phyloP scores from a whole-genome alignment of 1,284 basidiomycete species.

The Ustilago shanxiensis region DNA sequence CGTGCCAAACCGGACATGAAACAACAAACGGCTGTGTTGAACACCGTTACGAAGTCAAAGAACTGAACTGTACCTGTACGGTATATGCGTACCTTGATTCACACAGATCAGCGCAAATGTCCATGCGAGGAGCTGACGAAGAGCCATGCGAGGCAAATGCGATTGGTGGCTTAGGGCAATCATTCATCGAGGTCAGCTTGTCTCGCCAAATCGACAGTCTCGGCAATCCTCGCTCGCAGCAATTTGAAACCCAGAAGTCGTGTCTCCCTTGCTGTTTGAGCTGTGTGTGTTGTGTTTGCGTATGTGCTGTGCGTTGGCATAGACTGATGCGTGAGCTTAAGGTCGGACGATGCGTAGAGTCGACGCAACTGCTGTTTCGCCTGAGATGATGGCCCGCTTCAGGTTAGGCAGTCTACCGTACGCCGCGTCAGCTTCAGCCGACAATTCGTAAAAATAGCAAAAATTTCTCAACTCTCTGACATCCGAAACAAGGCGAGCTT shows the following conservation, averaged over 20 bases:
- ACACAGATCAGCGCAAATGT: slow-evolving; percentile 1
- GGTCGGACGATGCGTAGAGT: no score
- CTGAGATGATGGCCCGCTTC: no score
- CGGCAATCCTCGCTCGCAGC: slow-evolving; percentile 9
- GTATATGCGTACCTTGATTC: background rate
- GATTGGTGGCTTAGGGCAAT: background rate
- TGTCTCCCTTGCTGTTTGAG: background rate
- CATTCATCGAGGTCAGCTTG: slow-evolving; percentile 1
- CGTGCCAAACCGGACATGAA: slow-evolving; percentile 1
- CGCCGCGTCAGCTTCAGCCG: no score
- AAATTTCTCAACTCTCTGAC: slow-evolving; percentile 7
- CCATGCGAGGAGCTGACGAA: no score
- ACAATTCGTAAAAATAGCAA: no score
- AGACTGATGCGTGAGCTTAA: no score
- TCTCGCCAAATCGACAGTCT: slow-evolving; percentile 9
- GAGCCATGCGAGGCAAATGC: background rate
- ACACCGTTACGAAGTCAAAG: no score
- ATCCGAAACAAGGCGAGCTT: slow-evolving; percentile 3
- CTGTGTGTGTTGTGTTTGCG: background rate
- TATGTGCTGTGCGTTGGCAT: no score
- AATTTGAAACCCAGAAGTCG: slow-evolving; percentile 11
- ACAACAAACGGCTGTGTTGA: background rate
- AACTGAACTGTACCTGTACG: no score
- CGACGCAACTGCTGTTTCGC: background rate
- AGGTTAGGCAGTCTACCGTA: no score